These are phyloP conservation scores for Xylaria bambusicola DNA, from an alignment of 495 filamentous ascomycete species.

Conservation along the genomic window DNA sequence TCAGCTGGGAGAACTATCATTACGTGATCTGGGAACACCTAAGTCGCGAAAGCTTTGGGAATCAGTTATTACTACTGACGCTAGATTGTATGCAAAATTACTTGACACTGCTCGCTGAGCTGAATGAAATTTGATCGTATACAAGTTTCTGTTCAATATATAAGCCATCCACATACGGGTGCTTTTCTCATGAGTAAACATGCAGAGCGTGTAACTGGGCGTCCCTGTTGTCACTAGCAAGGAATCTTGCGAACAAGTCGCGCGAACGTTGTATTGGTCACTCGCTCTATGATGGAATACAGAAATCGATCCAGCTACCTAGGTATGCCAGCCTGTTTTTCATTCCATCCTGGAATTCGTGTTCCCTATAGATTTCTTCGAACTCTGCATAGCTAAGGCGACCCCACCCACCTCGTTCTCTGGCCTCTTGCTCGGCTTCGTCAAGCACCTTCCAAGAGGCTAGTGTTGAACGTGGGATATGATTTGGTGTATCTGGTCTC, in stretches of 20 bases:
- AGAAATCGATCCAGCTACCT: slow-evolving; percentile 83
- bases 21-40: too few relatives aligned
- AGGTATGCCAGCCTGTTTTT: slow-evolving; percentile 68
- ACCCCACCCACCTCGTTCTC: slow-evolving; percentile 70
- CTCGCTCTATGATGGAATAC: slow-evolving; percentile 48
- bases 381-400: slow-evolving; percentile 74
- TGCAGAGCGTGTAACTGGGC: neutral
- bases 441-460: slow-evolving; percentile 60
- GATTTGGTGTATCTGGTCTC: slow-evolving; percentile 7
- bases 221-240: neutral
- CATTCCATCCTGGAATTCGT: slow-evolving; percentile 54
- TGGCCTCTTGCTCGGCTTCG: slow-evolving; percentile 63
- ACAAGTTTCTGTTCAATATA: neutral
- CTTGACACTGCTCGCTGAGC: neutral
- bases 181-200: too few relatives aligned
- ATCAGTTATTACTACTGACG: neutral
- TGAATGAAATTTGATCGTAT: too few relatives aligned
- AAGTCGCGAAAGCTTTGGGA: too few relatives aligned
- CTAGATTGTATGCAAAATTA: neutral
- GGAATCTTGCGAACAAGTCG: neutral
- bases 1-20: too few relatives aligned
- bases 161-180: neutral
- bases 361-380: slow-evolving; percentile 64
- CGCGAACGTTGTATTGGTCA: neutral
- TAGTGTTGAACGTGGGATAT: slow-evolving; percentile 36